These are phyloP conservation scores for Scalesia atractyloides DNA, from an alignment of 129 eudicot genomes.

Conservation along the genomic window DNA sequence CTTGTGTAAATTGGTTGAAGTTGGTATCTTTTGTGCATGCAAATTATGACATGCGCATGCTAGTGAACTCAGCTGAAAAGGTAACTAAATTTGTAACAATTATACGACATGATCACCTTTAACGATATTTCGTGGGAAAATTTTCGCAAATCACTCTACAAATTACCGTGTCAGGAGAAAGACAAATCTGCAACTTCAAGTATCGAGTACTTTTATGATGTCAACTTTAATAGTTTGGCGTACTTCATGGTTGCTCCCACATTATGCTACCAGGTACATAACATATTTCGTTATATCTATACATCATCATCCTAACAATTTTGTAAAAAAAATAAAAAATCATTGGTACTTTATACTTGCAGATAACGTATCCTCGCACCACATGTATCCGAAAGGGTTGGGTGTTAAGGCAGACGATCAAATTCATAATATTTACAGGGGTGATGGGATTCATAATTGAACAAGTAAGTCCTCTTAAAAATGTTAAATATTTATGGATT, in stretches of 20 bases:
- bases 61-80: constrained; percentile 61
- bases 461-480: constrained; percentile 45
- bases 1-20: constrained; percentile 92
- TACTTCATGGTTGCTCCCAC: constrained; percentile 99
- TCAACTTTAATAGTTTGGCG: constrained; percentile 70
- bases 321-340: not conserved
- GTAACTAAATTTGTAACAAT: constrained; percentile 38
- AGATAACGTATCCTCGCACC: constrained; percentile 83
- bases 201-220: constrained; percentile 54
- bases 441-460: constrained; percentile 81
- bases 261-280: constrained; percentile 83
- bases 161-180: constrained; percentile 47
- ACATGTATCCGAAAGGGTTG: constrained; percentile 72
- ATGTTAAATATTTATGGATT: not conserved
- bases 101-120: constrained; percentile 5
- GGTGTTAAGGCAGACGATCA: constrained; percentile 71
- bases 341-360: constrained; percentile 14
- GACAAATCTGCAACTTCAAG: constrained; percentile 40
- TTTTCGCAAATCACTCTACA: not conserved
- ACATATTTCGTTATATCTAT: not conserved
- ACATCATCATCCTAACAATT: not conserved
- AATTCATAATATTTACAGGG: constrained; percentile 76
- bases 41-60: constrained; percentile 75
- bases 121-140: constrained; percentile 9
- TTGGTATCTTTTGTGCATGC: constrained; percentile 92